phyloP scores from a whole-genome alignment of 352 stramenopile genomes.

The Aphanomyces invadans region DNA sequence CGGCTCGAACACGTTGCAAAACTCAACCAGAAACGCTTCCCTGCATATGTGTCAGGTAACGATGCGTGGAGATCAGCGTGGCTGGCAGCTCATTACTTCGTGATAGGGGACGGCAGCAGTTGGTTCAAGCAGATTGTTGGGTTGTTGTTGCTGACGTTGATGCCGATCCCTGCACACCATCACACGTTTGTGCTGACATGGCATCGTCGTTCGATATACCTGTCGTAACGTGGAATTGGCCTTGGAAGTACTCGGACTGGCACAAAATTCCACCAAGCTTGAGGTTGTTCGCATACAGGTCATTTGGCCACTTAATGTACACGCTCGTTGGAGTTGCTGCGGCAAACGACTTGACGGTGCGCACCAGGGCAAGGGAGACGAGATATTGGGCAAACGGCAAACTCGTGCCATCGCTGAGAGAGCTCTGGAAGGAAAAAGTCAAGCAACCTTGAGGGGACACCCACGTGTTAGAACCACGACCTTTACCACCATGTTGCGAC shows the following conservation, averaged over 20 bases:
- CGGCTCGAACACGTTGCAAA: slow-evolving; percentile 81
- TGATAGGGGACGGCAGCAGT: slow-evolving; percentile 61
- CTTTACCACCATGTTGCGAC: slow-evolving; percentile 69
- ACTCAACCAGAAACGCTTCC: slow-evolving; percentile 79
- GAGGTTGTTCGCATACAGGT: slow-evolving; percentile 84
- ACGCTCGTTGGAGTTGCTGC: slow-evolving; percentile 35
- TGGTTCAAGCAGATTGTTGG: slow-evolving; percentile 85
- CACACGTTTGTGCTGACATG: background rate
- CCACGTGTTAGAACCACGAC: slow-evolving; percentile 82
- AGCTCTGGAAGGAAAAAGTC: slow-evolving; percentile 86
- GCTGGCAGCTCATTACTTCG: no score
- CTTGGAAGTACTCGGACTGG: slow-evolving; percentile 78
- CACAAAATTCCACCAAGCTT: slow-evolving; percentile 88
- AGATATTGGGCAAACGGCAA: slow-evolving; percentile 88
- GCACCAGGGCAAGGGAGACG: slow-evolving; percentile 77
- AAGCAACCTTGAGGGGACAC: slow-evolving; percentile 82
- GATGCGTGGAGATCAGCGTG: no score
- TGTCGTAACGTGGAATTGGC: slow-evolving; percentile 76
- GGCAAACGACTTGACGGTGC: slow-evolving; percentile 27
- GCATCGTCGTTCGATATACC: slow-evolving; percentile 31
- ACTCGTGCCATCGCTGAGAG: slow-evolving; percentile 64
- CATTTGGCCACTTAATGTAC: slow-evolving; percentile 89
- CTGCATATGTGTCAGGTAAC: slow-evolving; percentile 30
- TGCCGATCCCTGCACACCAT: slow-evolving; percentile 51
- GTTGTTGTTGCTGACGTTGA: slow-evolving; percentile 85